Conservation (phyloP, 257 asterid genomes). For the Fraxinus cuspidata region DNA sequence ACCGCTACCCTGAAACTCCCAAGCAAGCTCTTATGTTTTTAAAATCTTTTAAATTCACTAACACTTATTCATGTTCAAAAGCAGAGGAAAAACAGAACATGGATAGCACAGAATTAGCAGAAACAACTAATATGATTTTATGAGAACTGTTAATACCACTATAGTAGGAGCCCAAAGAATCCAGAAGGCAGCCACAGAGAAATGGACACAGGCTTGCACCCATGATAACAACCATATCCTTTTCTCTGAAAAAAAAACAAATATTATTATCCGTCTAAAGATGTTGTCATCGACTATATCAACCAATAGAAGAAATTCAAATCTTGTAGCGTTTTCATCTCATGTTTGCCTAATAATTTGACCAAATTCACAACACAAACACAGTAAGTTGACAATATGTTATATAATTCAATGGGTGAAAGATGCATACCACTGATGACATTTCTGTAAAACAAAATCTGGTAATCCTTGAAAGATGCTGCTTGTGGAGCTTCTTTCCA, state of each 20-base stretch:
- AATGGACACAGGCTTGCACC: conserved; percentile 68
- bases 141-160: conserved; percentile 44
- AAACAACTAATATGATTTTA: conserved; percentile 19
- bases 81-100: not conserved
- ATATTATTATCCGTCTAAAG: conserved; percentile 7
- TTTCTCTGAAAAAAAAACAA: conserved; percentile 53
- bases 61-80: conserved; percentile 5
- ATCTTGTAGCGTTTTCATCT: not conserved
- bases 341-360: not conserved
- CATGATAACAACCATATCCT: conserved; percentile 77
- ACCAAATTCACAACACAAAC: not conserved
- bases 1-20: no score
- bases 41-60: not conserved
- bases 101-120: not conserved
- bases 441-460: conserved; percentile 41
- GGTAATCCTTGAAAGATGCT: conserved; percentile 54
- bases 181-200: conserved; percentile 75
- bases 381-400: not conserved
- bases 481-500: conserved; percentile 58
- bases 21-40: not conserved
- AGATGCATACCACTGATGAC: conserved; percentile 50
- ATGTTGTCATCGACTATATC: not conserved
- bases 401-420: conserved; percentile 10
- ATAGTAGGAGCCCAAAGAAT: conserved; percentile 85
- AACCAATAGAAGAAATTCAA: conserved; percentile 9